Evolutionary conservation across 73 alveolate species (phyloP).

Genomic region (Paramecium octaurelia): DNA sequence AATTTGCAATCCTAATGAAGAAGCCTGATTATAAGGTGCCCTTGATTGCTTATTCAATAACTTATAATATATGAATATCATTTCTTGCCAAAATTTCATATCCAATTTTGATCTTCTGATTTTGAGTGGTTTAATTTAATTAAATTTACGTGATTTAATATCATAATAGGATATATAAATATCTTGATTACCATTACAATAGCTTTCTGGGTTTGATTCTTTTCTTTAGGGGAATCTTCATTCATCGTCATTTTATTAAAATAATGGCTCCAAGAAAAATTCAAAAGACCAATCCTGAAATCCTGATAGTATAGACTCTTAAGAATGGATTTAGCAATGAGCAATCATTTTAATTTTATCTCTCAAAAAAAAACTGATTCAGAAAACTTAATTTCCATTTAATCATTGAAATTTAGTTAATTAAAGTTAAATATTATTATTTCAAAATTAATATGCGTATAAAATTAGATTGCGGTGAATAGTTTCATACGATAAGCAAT

Average conservation of each 20-base stretch:
- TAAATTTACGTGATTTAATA: no score
- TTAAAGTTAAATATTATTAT: no score
- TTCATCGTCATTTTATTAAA: not conserved
- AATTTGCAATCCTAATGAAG: not conserved
- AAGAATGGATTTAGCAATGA: not conserved
- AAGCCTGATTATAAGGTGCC: not conserved
- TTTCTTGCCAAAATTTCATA: not conserved
- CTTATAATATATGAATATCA: not conserved
- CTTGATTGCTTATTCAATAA: not conserved
- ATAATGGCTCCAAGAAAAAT: not conserved
- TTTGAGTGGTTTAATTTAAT: no score
- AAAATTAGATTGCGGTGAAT: not conserved
- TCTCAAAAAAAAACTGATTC: not conserved
- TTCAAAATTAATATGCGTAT: no score
- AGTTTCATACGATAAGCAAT: conserved; percentile 51
- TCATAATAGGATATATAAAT: not conserved
- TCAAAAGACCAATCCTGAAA: not conserved
- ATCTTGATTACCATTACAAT: not conserved
- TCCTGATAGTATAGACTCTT: not conserved
- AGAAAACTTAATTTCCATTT: no score
- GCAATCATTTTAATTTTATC: not conserved
- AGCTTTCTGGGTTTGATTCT: not conserved
- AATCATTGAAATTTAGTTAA: no score
- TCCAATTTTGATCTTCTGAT: not conserved
- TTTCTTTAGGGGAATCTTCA: not conserved